phyloP scores from a whole-genome alignment of 1,284 basidiomycete species.

The Termitomyces sp. region DNA sequence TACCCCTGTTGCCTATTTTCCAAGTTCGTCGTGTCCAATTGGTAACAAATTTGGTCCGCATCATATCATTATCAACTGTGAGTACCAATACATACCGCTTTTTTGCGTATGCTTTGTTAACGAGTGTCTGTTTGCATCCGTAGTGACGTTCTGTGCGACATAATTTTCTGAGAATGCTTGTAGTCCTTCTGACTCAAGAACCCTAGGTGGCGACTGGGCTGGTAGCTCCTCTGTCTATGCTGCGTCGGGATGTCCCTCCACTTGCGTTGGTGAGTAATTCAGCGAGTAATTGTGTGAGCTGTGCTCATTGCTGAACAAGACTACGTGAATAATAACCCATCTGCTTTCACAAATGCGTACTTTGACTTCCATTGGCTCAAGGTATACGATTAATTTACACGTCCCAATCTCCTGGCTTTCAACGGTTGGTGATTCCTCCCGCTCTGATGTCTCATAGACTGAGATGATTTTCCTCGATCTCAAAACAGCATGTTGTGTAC shows the following conservation, averaged over 20 bases:
- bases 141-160: conserved; percentile 36
- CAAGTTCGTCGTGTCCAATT: conserved; percentile 47
- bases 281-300: background rate
- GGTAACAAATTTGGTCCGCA: conserved; percentile 47
- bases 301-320: conserved; percentile 28
- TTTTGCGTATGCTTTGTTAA: background rate
- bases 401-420: background rate
- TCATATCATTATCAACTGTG: conserved; percentile 60
- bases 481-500: background rate
- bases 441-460: background rate
- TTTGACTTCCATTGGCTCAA: conserved; percentile 56
- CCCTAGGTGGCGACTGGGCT: conserved; percentile 54
- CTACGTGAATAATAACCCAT: conserved; percentile 59
- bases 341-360: conserved; percentile 60
- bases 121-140: background rate
- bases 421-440: background rate
- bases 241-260: conserved; percentile 42
- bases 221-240: conserved; percentile 37
- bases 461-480: background rate
- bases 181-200: background rate
- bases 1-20: conserved; percentile 51
- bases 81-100: conserved; percentile 16
- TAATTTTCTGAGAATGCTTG: background rate
- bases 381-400: conserved; percentile 30
- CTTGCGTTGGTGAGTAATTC: conserved; percentile 40